Base-by-base conservation (phyloP, 2,329 filamentous ascomycete genomes). In the Rhynchosporium graminicola region DNA sequence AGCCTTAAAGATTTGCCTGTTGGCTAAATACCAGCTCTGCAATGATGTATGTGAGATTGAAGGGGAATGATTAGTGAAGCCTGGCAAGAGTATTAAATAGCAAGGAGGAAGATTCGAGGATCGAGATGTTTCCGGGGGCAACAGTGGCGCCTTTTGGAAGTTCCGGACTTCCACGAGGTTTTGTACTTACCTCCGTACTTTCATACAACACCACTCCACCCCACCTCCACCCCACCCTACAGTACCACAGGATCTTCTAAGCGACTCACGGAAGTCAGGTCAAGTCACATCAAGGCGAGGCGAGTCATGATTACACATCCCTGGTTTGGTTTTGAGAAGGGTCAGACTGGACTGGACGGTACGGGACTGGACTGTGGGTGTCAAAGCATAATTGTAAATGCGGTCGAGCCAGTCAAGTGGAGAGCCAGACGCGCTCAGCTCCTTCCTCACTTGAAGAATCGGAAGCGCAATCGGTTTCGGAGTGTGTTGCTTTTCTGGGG, bases 141-240 rank as follows among this genome's bases (percentile, higher is more conserved):
- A 8, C 20, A 36, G 51, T 54, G 51, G 40, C 42, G 54, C 20
- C 3, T 57, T 57, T 28, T 38, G 33, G 40, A 45, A 57, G 42
- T 31, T 40, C 51, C 28, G 54, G 36, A 28, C 54, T n/a, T 45
- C 12, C 54, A 56, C 43, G 28, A 33, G 54, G n/a, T 45, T 57
- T 45, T 57, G 38, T 33, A 57, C 15, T 40, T 9, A 3, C 8
- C 28, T 28, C 5, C 10, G 51, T 33, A 54, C 28, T 8, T 15
- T 42, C 10, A 33, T n/a, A 40, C 36, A 40, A 2, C 33, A 40
- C 12, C 36, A 40, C 33, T 10, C 51, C 40, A 33, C 8, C 38
- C 40, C 29, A 54, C n/a, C 8, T n/a, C 51, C 15, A 54, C n/a
- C 10, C 43, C n/a, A 46, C 43, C 43, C 43, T 20, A 43, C 20